Evolutionary conservation across 352 stramenopile species (phyloP), one percentile per base, ranked within the genome.

Genomic region (Plasmopara muralis): DNA sequence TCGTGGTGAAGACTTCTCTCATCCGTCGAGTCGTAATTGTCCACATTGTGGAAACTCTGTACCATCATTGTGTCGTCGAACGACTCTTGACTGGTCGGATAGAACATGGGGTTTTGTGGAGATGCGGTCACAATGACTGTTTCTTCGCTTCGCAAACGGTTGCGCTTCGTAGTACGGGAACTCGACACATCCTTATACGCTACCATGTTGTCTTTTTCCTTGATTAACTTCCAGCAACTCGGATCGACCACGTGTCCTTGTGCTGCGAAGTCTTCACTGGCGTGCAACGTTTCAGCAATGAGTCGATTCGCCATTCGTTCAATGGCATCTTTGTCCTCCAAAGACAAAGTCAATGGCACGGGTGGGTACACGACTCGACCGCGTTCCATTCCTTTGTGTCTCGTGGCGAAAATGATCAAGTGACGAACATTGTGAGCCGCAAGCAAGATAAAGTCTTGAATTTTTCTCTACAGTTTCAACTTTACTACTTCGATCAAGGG

Each of bases 241-340:
- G 52, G 53, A 37, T 71, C 47, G 12, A 70, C 55, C 44, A 57
- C 55, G 30, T 61, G 63, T 4, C 62, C 53, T 43, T 64, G 55
- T 5, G 65, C 58, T 42, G 74, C 61, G 44, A 77, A 84, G 29
- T 66, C 63, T 14, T 75, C 68, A 43, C 71, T 77, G 13, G 68
- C 67, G 5, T 73, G 60, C 31, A 86, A 68, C 34, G 72, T 79
- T 48, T 80, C 75, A 29, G 68, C 66, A 47, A 84, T 60, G 34
- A 86, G 65, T 30, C 62, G 68, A 47, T 81, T 70, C 9, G 72
- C 66, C 29, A 82, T 52, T 18, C 53, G 43, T 54, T 66, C 39
- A 35, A 88, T 68, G 15, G 64, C 57, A 6, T 60, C 53, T 40
- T 54, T 52, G 46, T 86, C 77, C 43, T 86, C 72, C 10, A 58